These are phyloP conservation scores for Blastocystis sp. DNA, from an alignment of 352 stramenopile genomes.

Conservation along the genomic window DNA sequence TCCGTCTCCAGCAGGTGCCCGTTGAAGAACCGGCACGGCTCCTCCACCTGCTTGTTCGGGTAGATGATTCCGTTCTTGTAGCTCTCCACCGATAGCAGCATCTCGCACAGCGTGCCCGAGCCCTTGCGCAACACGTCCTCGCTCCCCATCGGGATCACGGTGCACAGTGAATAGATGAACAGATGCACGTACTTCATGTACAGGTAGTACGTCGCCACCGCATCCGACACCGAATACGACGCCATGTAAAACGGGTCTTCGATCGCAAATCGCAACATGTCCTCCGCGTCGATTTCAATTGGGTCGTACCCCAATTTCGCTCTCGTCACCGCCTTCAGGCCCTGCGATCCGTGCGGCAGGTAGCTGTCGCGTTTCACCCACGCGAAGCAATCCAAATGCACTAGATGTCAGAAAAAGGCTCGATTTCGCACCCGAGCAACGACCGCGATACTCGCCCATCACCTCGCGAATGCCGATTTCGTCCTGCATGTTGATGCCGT, in stretches of 20 bases:
- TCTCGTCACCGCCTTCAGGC: conserved; percentile 97
- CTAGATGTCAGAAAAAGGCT: conserved; percentile 23
- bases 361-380: conserved; percentile 99
- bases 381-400: conserved; percentile 95
- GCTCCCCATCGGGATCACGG: conserved; percentile 94
- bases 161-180: conserved; percentile 99
- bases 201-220: conserved; percentile 98
- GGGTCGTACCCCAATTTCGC: conserved; percentile 98
- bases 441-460: conserved; percentile 65
- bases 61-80: conserved; percentile 93
- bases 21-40: conserved; percentile 85
- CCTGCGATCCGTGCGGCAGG: conserved; percentile 94
- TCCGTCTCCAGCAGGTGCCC: conserved; percentile 94
- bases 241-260: conserved; percentile 95
- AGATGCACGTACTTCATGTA: conserved; percentile 99
- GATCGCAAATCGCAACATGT: conserved; percentile 93
- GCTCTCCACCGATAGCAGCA: conserved; percentile 96
- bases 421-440: background rate
- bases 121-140: conserved; percentile 97
- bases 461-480: conserved; percentile 83
- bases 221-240: conserved; percentile 98
- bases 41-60: conserved; percentile 94
- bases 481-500: conserved; percentile 87
- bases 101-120: conserved; percentile 95
- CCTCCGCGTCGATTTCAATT: conserved; percentile 95